Conservation (phyloP, 495 filamentous ascomycete genomes). For the Lophiotrema nucula region DNA sequence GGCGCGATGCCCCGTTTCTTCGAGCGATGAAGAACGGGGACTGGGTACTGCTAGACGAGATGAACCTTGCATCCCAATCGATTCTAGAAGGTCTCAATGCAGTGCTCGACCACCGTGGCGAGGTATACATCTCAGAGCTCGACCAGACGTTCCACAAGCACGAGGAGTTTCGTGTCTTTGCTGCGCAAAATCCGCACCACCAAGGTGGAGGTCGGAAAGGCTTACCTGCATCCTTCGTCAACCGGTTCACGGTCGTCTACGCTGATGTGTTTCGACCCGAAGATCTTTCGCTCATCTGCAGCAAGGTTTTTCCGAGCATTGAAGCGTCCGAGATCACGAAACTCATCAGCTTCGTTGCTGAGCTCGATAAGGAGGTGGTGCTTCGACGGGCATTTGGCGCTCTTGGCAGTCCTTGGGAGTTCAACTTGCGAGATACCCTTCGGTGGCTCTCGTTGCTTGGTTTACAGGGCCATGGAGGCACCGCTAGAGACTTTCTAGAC, state of each 20-base stretch:
- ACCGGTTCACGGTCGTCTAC: slow-evolving; percentile 97
- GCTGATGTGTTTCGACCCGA: slow-evolving; percentile 79
- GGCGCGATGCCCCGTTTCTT: slow-evolving; percentile 93
- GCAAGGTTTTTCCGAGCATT: slow-evolving; percentile 67
- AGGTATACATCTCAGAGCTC: slow-evolving; percentile 92
- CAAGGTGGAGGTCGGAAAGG: slow-evolving; percentile 96
- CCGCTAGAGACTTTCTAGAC: slow-evolving; percentile 68
- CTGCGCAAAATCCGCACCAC: slow-evolving; percentile 95
- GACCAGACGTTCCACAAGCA: slow-evolving; percentile 90
- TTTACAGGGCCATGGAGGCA: slow-evolving; percentile 50
- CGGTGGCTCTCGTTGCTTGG: slow-evolving; percentile 80
- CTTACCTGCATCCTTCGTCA: slow-evolving; percentile 91
- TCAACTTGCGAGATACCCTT: slow-evolving; percentile 89
- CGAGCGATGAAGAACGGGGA: slow-evolving; percentile 92
- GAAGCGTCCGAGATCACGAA: slow-evolving; percentile 54
- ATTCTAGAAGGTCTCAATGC: slow-evolving; percentile 97
- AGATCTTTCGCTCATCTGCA: slow-evolving; percentile 80
- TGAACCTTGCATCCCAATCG: slow-evolving; percentile 97
- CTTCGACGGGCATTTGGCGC: slow-evolving; percentile 65
- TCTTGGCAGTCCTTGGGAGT: slow-evolving; percentile 92
- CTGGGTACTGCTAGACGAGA: slow-evolving; percentile 97
- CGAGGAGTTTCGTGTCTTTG: slow-evolving; percentile 86
- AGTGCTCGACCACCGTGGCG: slow-evolving; percentile 93
- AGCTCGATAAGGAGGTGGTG: slow-evolving; percentile 67
- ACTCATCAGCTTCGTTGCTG: slow-evolving; percentile 77